Percentiles rank a stretch among this genome's conserved stretches.
These are phyloP conservation scores for Pythium monospermum DNA, from an alignment of 352 stramenopile species.

Conservation along the genomic window DNA sequence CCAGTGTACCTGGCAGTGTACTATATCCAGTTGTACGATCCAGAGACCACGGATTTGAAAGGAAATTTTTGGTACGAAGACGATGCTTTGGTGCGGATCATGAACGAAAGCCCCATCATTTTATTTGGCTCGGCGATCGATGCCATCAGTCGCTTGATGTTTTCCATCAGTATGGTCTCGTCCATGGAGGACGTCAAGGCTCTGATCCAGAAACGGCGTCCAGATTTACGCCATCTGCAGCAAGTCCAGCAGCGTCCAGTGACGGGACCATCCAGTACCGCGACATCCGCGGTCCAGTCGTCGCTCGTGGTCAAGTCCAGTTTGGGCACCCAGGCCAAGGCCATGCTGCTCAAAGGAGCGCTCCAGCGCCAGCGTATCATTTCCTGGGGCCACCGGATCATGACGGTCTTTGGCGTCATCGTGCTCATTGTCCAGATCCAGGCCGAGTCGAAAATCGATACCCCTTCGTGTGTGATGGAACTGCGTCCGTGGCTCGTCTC, in stretches of 20 bases:
- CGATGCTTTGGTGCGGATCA: not conserved
- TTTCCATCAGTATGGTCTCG: slow-evolving; percentile 5
- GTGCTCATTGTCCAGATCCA: not conserved
- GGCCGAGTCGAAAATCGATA: not conserved
- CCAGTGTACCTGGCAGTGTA: slow-evolving; percentile 8
- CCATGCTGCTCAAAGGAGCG: not conserved
- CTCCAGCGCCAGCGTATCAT: not conserved
- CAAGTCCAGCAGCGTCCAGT: too few species aligned
- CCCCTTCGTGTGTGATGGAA: not conserved
- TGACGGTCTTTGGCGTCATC: not conserved
- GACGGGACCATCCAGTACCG: not conserved
- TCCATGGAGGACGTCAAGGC: slow-evolving; percentile 8
- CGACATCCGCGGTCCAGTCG: not conserved
- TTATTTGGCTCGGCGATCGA: slow-evolving; percentile 5
- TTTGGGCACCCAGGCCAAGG: not conserved
- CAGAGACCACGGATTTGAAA: slow-evolving; percentile 2
- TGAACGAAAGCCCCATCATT: slow-evolving; percentile 6
- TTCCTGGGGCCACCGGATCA: not conserved
- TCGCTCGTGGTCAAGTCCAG: not conserved
- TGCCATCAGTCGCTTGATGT: slow-evolving; percentile 1
- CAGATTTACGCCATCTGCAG: too few species aligned
- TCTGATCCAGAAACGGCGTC: slow-evolving; percentile 1
- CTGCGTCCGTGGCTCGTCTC: slow-evolving; percentile 8
- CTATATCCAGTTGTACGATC: slow-evolving; percentile 10
- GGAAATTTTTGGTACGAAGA: slow-evolving; percentile 11